Evolutionary conservation across 352 stramenopile genomes (phyloP).

Genomic region (Globisporangium echinulatum): DNA sequence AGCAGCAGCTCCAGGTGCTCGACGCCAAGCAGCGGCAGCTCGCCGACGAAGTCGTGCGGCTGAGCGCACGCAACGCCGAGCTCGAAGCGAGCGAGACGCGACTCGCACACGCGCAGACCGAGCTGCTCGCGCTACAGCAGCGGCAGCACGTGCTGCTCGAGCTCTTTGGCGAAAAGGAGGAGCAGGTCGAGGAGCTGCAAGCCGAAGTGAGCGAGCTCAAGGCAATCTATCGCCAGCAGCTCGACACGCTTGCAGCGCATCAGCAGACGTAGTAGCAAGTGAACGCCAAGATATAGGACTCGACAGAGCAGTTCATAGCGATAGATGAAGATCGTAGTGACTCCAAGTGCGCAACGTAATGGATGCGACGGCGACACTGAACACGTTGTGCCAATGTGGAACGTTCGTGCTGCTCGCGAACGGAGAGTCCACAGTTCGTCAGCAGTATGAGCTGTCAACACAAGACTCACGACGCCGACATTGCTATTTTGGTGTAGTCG

Average conservation of each 20-base stretch:
- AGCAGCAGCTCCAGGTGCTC: conserved; percentile 55
- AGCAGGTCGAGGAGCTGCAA: conserved; percentile 80
- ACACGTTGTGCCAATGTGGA: too few species aligned
- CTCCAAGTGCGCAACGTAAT: too few species aligned
- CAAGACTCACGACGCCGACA: too few species aligned
- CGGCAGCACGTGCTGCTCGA: conserved; percentile 79
- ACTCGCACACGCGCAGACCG: conserved; percentile 36
- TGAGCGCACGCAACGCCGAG: conserved; percentile 70
- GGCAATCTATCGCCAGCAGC: conserved; percentile 69
- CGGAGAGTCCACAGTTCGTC: too few species aligned
- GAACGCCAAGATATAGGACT: too few species aligned
- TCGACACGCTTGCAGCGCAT: conserved; percentile 57
- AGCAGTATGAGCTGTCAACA: too few species aligned
- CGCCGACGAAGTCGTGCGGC: conserved; percentile 63
- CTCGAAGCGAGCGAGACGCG: conserved; percentile 53
- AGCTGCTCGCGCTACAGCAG: conserved; percentile 54
- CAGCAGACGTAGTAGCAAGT: conserved; percentile 29
- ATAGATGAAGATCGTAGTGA: not conserved
- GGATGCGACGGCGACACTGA: too few species aligned
- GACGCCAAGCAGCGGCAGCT: conserved; percentile 64
- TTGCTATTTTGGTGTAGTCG: too few species aligned
- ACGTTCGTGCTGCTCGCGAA: too few species aligned
- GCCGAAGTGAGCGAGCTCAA: conserved; percentile 72
- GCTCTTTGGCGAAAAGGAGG: conserved; percentile 82
- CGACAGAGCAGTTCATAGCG: conserved; percentile 6